These are phyloP conservation scores for Suillus sp. DNA, from an alignment of 768 basidiomycete species.

Conservation along the genomic window DNA sequence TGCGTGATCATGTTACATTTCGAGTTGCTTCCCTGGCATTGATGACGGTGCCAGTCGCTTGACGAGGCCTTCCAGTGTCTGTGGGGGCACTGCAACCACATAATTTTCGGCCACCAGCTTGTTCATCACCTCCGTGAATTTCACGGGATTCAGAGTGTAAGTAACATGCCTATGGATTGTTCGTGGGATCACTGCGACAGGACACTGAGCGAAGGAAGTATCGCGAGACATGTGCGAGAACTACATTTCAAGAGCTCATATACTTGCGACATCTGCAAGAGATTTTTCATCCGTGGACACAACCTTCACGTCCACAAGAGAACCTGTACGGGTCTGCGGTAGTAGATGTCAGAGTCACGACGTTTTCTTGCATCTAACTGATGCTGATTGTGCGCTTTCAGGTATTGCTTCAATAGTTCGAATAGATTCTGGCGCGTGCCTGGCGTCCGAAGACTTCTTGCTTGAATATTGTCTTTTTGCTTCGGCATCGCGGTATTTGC, in stretches of 20 bases:
- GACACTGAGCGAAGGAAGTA: rapidly evolving
- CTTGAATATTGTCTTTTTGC: neutral
- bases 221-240: neutral
- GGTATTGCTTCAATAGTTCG: neutral
- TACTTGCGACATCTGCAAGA: neutral
- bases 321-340: neutral
- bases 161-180: rapidly evolving
- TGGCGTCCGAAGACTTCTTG: too few species aligned
- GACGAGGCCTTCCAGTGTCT: neutral
- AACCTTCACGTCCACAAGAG: neutral
- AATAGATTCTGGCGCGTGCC: neutral
- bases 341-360: neutral
- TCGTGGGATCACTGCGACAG: rapidly evolving
- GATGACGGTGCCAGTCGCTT: neutral
- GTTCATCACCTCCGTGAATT: neutral
- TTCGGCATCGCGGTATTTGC: neutral
- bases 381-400: neutral
- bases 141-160: neutral
- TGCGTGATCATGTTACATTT: neutral
- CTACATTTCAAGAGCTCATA: rapidly evolving
- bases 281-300: neutral
- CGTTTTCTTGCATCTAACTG: neutral
- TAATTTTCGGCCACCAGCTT: neutral
- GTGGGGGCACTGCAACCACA: neutral
- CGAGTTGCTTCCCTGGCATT: neutral